Percentiles rank a stretch among this genome's conserved stretches.
Conservation (phyloP, 805 yeast genomes). For the Ogataea haglerorum region DNA sequence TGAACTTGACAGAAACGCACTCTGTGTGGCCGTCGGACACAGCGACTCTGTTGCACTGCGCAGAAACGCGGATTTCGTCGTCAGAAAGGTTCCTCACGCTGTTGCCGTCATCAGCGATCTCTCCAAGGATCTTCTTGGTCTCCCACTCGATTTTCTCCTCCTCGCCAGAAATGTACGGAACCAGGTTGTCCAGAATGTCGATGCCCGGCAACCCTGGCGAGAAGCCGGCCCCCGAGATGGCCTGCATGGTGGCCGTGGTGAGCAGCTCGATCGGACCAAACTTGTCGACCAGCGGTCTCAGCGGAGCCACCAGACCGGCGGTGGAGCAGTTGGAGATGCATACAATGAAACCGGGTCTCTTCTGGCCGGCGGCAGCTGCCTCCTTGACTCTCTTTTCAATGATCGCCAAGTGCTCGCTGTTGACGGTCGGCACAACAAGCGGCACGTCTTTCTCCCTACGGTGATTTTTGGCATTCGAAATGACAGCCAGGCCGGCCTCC, state of each 20-base stretch:
- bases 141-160: constrained; percentile 99
- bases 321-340: constrained; percentile 98
- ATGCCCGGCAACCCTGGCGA: constrained; percentile 97
- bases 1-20: constrained; percentile 83
- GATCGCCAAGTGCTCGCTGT: constrained; percentile 82
- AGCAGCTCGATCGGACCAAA: constrained; percentile 89
- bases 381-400: constrained; percentile 54
- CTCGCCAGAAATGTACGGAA: constrained; percentile 94
- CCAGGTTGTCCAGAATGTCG: constrained; percentile 89
- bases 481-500: constrained; percentile 75
- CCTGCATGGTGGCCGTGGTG: constrained; percentile 91
- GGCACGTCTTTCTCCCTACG: constrained; percentile 88
- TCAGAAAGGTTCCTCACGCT: constrained; percentile 58
- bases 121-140: constrained; percentile 89
- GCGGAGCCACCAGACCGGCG: constrained; percentile 95
- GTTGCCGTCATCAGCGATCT: constrained; percentile 46
- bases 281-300: constrained; percentile 84
- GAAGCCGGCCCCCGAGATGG: constrained; percentile 97
- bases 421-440: constrained; percentile 90
- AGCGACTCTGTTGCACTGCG: constrained; percentile 95
- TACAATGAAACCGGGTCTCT: constrained; percentile 76
- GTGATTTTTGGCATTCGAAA: constrained; percentile 95
- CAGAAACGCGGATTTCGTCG: constrained; percentile 80
- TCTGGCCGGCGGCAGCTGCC: constrained; percentile 52
- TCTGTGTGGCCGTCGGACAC: constrained; percentile 98